Conservation (phyloP, 192 early-diverging fungal species). For the Radiomyces spectabilis region DNA sequence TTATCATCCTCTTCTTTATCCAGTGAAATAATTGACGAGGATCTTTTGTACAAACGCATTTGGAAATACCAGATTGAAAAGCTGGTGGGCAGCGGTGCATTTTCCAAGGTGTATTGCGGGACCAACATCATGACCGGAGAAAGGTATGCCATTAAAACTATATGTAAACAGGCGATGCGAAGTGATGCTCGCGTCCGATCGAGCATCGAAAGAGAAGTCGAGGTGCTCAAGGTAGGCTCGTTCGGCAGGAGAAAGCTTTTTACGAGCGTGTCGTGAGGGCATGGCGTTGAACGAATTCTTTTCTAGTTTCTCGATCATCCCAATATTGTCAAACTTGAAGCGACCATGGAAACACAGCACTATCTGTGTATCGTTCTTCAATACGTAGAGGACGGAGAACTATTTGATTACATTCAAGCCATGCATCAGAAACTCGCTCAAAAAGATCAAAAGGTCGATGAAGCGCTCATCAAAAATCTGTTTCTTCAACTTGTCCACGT, state of each 20-base stretch:
- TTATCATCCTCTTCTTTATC: not conserved
- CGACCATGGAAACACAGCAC: conserved; percentile 50
- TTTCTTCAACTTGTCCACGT: conserved; percentile 44
- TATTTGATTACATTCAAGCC: conserved; percentile 58
- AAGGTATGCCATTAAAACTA: conserved; percentile 22
- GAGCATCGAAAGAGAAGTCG: conserved; percentile 30
- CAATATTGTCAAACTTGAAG: conserved; percentile 53
- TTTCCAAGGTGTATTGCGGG: conserved; percentile 28
- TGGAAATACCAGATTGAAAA: conserved; percentile 18
- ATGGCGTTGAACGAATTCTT: not conserved
- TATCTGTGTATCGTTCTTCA: conserved; percentile 64
- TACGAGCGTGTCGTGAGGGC: too few species aligned
- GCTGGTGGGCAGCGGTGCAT: conserved; percentile 24
- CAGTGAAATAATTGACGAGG: not conserved
- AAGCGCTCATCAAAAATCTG: conserved; percentile 32
- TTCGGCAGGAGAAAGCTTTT: not conserved
- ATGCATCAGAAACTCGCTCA: conserved; percentile 11
- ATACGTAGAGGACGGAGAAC: conserved; percentile 62
- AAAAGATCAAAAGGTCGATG: conserved; percentile 32
- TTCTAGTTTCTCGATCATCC: conserved; percentile 48
- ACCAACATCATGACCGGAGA: conserved; percentile 5
- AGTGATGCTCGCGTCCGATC: conserved; percentile 23
- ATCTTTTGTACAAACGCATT: conserved; percentile 8
- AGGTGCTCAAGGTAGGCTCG: conserved; percentile 21
- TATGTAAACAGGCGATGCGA: conserved; percentile 17